phyloP scores from a whole-genome alignment of 768 basidiomycete species.

The Phaeotremella fagi region DNA sequence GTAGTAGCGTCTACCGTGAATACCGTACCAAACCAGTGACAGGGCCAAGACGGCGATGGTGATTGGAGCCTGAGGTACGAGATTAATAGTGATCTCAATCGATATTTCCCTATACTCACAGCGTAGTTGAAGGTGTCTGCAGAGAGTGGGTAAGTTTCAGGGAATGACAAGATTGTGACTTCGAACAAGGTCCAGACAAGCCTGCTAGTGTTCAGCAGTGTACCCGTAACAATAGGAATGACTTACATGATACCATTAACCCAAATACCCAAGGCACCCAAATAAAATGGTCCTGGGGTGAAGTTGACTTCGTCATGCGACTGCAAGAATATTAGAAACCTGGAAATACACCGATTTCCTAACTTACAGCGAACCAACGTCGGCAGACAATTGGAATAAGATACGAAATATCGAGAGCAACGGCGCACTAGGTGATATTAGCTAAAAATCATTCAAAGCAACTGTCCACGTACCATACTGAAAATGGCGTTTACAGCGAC shows the following conservation, averaged over 20 bases:
- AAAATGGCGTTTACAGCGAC: slow-evolving; percentile 76
- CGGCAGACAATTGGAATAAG: slow-evolving; percentile 74
- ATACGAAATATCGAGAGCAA: slow-evolving; percentile 62
- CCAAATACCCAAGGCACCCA: slow-evolving; percentile 53
- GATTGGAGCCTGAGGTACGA: slow-evolving; percentile 21
- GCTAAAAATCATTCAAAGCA: slow-evolving; percentile 2
- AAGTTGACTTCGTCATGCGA: slow-evolving; percentile 77
- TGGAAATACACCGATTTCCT: too few species aligned
- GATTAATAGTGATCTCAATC: background rate
- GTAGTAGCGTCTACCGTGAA: slow-evolving; percentile 14
- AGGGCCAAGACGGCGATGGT: slow-evolving; percentile 19
- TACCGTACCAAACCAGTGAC: slow-evolving; percentile 20
- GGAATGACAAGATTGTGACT: slow-evolving; percentile 51
- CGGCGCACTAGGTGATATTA: slow-evolving; percentile 19
- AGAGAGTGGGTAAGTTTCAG: slow-evolving; percentile 65
- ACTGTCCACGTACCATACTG: slow-evolving; percentile 58
- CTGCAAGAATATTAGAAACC: background rate
- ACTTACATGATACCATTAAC: slow-evolving; percentile 36
- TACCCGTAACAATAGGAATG: background rate
- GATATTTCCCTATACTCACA: slow-evolving; percentile 14
- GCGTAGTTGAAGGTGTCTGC: slow-evolving; percentile 38
- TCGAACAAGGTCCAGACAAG: slow-evolving; percentile 38
- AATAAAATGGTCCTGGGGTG: slow-evolving; percentile 80
- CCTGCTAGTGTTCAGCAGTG: background rate
- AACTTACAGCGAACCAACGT: slow-evolving; percentile 54